phyloP scores from a whole-genome alignment of 441 rosid species.

The Capsella rubella region DNA sequence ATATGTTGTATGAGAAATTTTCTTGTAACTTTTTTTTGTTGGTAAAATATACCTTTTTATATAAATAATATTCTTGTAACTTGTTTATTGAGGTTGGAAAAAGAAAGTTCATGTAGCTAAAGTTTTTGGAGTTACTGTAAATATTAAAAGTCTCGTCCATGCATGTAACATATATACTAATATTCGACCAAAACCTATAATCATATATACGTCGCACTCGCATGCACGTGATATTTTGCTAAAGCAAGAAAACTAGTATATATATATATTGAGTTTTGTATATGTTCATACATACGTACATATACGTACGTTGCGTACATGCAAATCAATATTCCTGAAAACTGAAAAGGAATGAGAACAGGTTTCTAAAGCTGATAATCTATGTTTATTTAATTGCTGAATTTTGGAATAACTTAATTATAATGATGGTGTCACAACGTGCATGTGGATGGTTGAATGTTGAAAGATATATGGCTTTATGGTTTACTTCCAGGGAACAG shows the following conservation, averaged over 20 bases:
- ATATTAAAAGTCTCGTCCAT: slow-evolving; percentile 15
- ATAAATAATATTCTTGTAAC: not conserved
- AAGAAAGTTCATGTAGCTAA: not conserved
- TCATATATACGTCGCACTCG: slow-evolving; percentile 24
- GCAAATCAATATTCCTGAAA: slow-evolving; percentile 4
- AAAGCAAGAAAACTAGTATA: slow-evolving; percentile 33
- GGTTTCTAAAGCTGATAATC: slow-evolving; percentile 35
- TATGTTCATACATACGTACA: slow-evolving; percentile 12
- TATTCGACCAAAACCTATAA: slow-evolving; percentile 18
- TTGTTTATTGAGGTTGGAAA: slow-evolving; percentile 5
- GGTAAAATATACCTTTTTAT: too few species aligned
- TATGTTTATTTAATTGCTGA: slow-evolving; percentile 35
- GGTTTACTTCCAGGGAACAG: slow-evolving; percentile 47
- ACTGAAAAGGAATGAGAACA: slow-evolving; percentile 22
- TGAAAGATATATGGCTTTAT: slow-evolving; percentile 42
- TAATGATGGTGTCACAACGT: slow-evolving; percentile 53
- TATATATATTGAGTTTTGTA: slow-evolving; percentile 26
- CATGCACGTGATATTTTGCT: slow-evolving; percentile 32
- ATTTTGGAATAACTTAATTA: slow-evolving; percentile 31
- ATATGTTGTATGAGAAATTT: not conserved
- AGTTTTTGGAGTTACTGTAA: slow-evolving; percentile 6
- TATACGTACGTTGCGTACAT: slow-evolving; percentile 26
- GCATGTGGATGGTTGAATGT: slow-evolving; percentile 53
- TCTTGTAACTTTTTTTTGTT: not conserved
- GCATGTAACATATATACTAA: slow-evolving; percentile 29